Conservation (phyloP, 2,329 filamentous ascomycete species). For the Conoideocrella luteorostrata region DNA sequence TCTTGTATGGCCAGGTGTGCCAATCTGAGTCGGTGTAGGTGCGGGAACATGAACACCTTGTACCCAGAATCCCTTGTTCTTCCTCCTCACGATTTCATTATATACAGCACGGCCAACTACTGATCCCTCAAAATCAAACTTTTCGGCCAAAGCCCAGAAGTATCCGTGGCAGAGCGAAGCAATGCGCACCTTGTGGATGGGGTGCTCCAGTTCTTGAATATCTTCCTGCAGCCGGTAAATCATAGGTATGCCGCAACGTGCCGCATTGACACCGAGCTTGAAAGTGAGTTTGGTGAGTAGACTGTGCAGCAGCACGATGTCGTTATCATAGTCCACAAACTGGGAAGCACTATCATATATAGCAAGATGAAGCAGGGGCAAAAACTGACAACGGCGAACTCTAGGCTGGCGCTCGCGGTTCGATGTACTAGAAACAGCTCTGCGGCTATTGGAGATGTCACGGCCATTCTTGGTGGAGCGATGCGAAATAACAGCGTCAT, state of each 20-base stretch:
- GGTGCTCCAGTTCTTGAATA: conserved; percentile 59
- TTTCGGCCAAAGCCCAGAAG: conserved; percentile 71
- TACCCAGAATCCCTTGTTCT: conserved; percentile 72
- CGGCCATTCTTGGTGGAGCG: conserved; percentile 35
- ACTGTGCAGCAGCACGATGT: conserved; percentile 71
- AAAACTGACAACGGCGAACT: conserved; percentile 59
- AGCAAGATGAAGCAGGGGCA: conserved; percentile 75
- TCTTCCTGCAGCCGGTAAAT: conserved; percentile 83
- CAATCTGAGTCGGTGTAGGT: conserved; percentile 54
- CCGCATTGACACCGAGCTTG: conserved; percentile 76
- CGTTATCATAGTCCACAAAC: conserved; percentile 62
- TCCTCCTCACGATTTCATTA: conserved; percentile 69
- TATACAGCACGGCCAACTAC: conserved; percentile 64
- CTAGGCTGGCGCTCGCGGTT: conserved; percentile 48
- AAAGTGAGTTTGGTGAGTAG: conserved; percentile 68
- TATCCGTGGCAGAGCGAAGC: conserved; percentile 86
- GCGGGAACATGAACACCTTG: conserved; percentile 67
- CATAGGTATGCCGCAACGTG: conserved; percentile 77
- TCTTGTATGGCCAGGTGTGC: conserved; percentile 40
- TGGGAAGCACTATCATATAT: conserved; percentile 86
- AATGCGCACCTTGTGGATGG: conserved; percentile 67
- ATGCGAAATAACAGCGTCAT: conserved; percentile 44
- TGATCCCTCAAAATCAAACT: conserved; percentile 68
- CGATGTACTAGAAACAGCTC: conserved; percentile 64
- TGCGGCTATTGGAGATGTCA: conserved; percentile 43